Conservation (phyloP, 2,329 filamentous ascomycete genomes). For the Diplodia seriata region DNA sequence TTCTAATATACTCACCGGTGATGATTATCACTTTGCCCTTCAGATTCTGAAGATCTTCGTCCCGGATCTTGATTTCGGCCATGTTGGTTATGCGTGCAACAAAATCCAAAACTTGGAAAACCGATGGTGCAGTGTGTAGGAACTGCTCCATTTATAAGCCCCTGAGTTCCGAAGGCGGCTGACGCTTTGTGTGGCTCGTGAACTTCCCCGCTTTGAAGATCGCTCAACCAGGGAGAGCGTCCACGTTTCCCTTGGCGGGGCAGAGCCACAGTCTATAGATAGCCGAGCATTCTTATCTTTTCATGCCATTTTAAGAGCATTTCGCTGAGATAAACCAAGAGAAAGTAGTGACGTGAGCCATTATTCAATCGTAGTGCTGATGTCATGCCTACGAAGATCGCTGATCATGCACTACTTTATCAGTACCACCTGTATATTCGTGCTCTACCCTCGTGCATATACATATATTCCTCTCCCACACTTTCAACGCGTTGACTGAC, state of each 20-base stretch:
- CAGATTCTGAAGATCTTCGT: slow-evolving; percentile 53
- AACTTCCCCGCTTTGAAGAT: background rate
- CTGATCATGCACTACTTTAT: no score
- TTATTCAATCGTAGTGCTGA: no score
- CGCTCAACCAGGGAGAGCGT: background rate
- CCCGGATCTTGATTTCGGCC: slow-evolving; percentile 56
- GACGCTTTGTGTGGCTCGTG: background rate
- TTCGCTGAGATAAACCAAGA: no score
- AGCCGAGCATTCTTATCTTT: no score
- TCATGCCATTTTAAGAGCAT: no score
- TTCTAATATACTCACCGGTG: slow-evolving; percentile 51
- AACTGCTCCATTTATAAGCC: background rate
- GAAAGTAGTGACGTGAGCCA: no score
- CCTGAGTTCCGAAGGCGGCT: background rate
- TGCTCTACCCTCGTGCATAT: no score
- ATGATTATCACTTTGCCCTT: slow-evolving; percentile 61
- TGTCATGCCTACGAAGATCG: no score
- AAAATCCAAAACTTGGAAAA: background rate
- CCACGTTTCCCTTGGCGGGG: background rate
- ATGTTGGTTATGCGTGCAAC: slow-evolving; percentile 39
- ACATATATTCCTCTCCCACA: no score
- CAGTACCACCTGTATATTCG: no score
- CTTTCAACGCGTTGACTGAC: no score
- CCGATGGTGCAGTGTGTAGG: background rate
- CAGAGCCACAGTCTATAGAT: no score